Evolutionary conservation across 2,329 filamentous ascomycete genomes (phyloP).

Genomic region (Calycina herbarum): DNA sequence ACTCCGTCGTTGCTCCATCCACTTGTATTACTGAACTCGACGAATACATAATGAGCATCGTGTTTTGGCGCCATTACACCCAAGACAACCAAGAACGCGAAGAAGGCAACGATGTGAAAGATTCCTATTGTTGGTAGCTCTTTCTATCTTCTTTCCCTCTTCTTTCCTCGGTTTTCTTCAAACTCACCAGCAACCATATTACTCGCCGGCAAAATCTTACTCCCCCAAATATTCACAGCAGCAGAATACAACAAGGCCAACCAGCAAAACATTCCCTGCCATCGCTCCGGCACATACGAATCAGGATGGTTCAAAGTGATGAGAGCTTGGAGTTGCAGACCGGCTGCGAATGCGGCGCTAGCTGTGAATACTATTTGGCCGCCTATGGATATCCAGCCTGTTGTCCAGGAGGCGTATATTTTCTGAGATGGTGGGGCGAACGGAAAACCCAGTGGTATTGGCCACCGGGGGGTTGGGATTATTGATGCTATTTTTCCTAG

Average conservation of each 20-base stretch:
- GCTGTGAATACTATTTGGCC: too few species aligned
- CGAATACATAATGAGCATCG: conserved; percentile 45
- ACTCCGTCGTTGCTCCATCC: conserved; percentile 47
- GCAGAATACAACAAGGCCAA: too few species aligned
- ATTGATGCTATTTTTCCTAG: conserved; percentile 35
- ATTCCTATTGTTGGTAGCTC: conserved; percentile 38
- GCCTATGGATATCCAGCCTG: conserved; percentile 34
- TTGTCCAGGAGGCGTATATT: neutral
- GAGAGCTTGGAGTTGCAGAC: too few species aligned
- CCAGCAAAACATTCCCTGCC: too few species aligned
- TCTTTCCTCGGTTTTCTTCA: conserved; percentile 43
- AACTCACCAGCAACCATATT: conserved; percentile 43
- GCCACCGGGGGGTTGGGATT: conserved; percentile 43
- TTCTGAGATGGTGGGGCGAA: neutral
- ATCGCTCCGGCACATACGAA: too few species aligned
- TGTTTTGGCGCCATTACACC: conserved; percentile 47
- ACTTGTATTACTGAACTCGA: conserved; percentile 46
- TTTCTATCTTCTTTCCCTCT: conserved; percentile 38
- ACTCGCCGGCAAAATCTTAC: too few species aligned
- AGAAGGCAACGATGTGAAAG: conserved; percentile 40
- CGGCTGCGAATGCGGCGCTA: too few species aligned
- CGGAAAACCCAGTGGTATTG: conserved; percentile 8
- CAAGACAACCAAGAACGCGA: conserved; percentile 41
- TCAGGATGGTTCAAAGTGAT: too few species aligned
- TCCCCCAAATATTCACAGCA: too few species aligned